These are phyloP conservation scores for Simmondsia chinensis DNA, from an alignment of 148 eudicot species.

Conservation along the genomic window DNA sequence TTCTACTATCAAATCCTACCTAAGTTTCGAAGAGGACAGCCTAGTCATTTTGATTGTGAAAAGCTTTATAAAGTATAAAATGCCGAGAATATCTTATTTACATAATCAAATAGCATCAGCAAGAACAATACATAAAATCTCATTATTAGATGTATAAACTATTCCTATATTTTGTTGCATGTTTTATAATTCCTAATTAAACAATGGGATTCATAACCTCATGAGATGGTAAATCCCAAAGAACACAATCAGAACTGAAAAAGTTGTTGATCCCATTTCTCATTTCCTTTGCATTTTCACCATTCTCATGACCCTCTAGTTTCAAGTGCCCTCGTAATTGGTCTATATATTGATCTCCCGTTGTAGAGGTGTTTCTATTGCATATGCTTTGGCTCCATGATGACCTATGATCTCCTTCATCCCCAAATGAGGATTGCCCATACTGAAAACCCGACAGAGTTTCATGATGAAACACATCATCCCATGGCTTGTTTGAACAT, in stretches of 20 bases:
- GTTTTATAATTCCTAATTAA: too few relatives aligned
- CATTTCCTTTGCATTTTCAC: conserved; percentile 36
- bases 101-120: too few relatives aligned
- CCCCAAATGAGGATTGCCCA: conserved; percentile 25
- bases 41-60: too few relatives aligned
- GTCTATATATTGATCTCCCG: conserved; percentile 45
- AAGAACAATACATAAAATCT: too few relatives aligned
- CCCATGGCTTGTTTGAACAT: conserved; percentile 52
- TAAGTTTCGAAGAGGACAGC: too few relatives aligned
- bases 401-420: conserved; percentile 50
- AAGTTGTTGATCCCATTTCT: conserved; percentile 33
- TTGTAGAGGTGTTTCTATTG: conserved; percentile 38
- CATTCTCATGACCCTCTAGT: conserved; percentile 42
- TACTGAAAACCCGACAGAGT: conserved; percentile 51
- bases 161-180: too few relatives aligned
- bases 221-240: conserved; percentile 87
- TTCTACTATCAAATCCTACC: too few relatives aligned
- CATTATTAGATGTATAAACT: too few relatives aligned
- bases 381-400: conserved; percentile 75
- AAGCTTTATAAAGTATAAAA: too few relatives aligned
- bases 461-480: conserved; percentile 31
- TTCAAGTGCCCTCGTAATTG: conserved; percentile 34
- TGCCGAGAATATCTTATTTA: too few relatives aligned
- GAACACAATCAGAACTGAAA: conserved; percentile 54
- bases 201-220: conserved; percentile 62